Percentiles rank a stretch among this genome's conserved stretches.
These are phyloP conservation scores for Oxytropis ochrocephala DNA, from an alignment of 306 rosid genomes.

Conservation along the genomic window DNA sequence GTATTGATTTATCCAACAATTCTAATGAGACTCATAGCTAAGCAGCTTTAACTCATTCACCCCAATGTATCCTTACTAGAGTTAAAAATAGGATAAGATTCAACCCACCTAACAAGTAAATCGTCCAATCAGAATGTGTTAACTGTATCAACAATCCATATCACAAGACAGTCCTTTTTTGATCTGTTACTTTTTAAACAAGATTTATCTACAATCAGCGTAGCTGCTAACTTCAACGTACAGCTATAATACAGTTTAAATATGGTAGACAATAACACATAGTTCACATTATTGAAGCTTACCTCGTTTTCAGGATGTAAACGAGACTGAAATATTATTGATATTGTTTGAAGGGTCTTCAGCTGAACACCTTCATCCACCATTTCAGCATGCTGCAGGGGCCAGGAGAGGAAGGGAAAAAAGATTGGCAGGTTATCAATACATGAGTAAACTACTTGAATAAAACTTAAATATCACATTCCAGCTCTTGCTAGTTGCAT, in stretches of 20 bases:
- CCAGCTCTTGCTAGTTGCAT: constrained; percentile 2
- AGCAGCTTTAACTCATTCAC: neutral
- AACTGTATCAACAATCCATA: neutral
- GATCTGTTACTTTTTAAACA: constrained; percentile 10
- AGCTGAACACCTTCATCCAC: constrained; percentile 85
- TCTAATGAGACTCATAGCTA: neutral
- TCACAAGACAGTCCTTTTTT: constrained; percentile 5
- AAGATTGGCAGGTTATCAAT: constrained; percentile 5
- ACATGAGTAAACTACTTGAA: constrained; percentile 5
- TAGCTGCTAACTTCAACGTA: constrained; percentile 16
- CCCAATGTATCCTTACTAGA: neutral
- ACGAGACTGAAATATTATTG: constrained; percentile 87
- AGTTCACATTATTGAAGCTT: constrained; percentile 19
- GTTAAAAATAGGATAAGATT: neutral
- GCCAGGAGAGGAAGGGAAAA: constrained; percentile 22
- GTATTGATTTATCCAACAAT: neutral
- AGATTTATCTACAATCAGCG: neutral
- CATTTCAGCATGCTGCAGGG: constrained; percentile 90
- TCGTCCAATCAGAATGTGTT: neutral
- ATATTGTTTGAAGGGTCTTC: constrained; percentile 91
- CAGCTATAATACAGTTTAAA: constrained; percentile 11
- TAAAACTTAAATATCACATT: constrained; percentile 3
- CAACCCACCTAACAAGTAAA: neutral
- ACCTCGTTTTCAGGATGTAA: constrained; percentile 93
- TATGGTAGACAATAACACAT: neutral